Base-by-base conservation (phyloP, 1,284 basidiomycete genomes). In the Ceratobasidium papillatum region DNA sequence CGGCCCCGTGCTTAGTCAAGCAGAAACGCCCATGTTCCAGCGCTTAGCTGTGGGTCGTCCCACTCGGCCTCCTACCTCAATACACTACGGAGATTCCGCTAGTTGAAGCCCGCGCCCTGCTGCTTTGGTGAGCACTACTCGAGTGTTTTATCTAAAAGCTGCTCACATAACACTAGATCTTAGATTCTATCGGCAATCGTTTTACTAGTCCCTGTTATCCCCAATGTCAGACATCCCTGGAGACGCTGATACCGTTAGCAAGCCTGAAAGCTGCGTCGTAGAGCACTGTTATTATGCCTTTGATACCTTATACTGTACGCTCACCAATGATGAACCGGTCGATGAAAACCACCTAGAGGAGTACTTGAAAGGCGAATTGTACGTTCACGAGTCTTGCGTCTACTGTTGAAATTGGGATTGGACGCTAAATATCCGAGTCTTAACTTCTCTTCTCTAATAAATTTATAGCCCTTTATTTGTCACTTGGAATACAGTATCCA, bases 401-500 rank as follows among this genome's bases (percentile, higher is more conserved):
- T 43, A n/a, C 32, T n/a, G 3, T 7, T 41, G 14, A 14, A 41
- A 41, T 5, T 14, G 38, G 7, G 14, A 41, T 66, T n/a, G 32
- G 63, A 63, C 43, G 45, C 32, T 56, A 38, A 36, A 79, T 45
- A 52, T 61, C 45, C 2, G 30, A 52, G 43, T 56, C 45, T 27
- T 71, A 64, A 41, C 38, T n/a, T 14, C 36, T 45, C 14, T 27
- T 32, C 14, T 36, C 36, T n/a, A n/a, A 14, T 77, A 22, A 52
- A 14, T 63, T 61, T 34, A 43, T 78, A 96, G 95, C 82, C 95
- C 96, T 7, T 86, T 99, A 74, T 99, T 99, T 82, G 94, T 99
- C 43, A 99, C 97, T 1, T 99, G 97, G 96, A 96, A 95, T 84
- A 93, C 85, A 68, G 87, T 84, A 76, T 86, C 86, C 71, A 85